Evolutionary conservation across 2,329 filamentous ascomycete genomes (phyloP), one percentile per base, ranked within the genome.

Genomic region (Zymoseptoria brevis): DNA sequence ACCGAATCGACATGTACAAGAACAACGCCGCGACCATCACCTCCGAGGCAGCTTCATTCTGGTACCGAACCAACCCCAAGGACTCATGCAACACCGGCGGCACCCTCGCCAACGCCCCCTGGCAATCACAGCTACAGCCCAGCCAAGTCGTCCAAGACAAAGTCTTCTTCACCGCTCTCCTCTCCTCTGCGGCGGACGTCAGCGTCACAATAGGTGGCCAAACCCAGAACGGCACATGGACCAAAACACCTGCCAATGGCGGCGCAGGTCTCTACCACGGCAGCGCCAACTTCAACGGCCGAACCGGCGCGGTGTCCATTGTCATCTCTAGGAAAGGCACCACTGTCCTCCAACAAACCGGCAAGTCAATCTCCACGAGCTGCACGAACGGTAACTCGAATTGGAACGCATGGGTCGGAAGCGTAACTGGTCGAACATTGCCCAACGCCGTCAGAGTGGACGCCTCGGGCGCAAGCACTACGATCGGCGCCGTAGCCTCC

Each of bases 1-100:
- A 77, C 62, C 77, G 79, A 66, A 81, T 82, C 64, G 70, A 73
- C 16, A 75, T 75, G 22, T 83, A 80, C 72, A 82, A 82, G 67
- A 74, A 73, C 16, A 77, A 75, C 13, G 60, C 57, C n/a, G 54
- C 61, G 9, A 51, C n/a, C 6, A 60, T 67, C 2, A 53, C 29
- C 8, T 74, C 69, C 21, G 57, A 73, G 50, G 64, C 66, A 56
- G 69, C 77, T 4, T 67, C 75, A 2, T 75, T 72, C 50, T 80
- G 78, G 77, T 80, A 80, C 63, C 74, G 77, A 19, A 74, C 73
- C 3, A 72, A 71, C 4, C 74, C 74, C 0, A 72, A 67, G 2
- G 60, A 55, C 2, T 68, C 74, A 11, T 76, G 77, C 35, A 60
- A 64, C 13, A 71, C 75, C 13, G 73, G 75, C 13, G 76, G 75